Percentiles rank a stretch among this genome's conserved stretches.
These are phyloP conservation scores for Komagataella pseudopastoris DNA, from an alignment of 805 yeast genomes.

Conservation along the genomic window DNA sequence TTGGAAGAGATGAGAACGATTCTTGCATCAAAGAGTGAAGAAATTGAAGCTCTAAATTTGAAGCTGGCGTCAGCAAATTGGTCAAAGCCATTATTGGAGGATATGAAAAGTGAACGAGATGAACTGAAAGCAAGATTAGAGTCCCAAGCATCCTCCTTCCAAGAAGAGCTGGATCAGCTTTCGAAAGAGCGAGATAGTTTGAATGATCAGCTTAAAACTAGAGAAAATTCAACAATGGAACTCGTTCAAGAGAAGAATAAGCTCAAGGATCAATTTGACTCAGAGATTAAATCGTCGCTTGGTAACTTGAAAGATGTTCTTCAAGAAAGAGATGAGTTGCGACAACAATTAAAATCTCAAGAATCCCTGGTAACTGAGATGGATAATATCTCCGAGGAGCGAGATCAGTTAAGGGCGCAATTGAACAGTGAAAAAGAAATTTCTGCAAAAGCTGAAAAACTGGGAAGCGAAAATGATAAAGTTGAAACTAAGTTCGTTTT, in stretches of 20 bases:
- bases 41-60: too few species aligned
- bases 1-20: not conserved
- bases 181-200: not conserved
- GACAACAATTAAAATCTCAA: slow-evolving; percentile 1
- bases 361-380: slow-evolving; percentile 1
- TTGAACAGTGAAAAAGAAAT: not conserved
- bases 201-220: not conserved
- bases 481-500: slow-evolving; percentile 3
- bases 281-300: slow-evolving; percentile 4
- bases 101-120: not conserved
- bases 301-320: slow-evolving; percentile 5
- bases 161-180: not conserved
- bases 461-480: not conserved
- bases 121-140: not conserved
- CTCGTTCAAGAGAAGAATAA: not conserved
- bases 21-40: not conserved
- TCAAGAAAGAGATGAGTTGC: slow-evolving; percentile 5
- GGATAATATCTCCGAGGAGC: slow-evolving; percentile 11
- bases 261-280: slow-evolving; percentile 2
- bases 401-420: slow-evolving; percentile 8
- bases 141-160: not conserved
- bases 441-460: not conserved
- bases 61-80: not conserved
- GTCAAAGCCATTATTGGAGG: not conserved
- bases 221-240: not conserved